Conservation (phyloP, 768 basidiomycete species). For the Termitomyces sp. region DNA sequence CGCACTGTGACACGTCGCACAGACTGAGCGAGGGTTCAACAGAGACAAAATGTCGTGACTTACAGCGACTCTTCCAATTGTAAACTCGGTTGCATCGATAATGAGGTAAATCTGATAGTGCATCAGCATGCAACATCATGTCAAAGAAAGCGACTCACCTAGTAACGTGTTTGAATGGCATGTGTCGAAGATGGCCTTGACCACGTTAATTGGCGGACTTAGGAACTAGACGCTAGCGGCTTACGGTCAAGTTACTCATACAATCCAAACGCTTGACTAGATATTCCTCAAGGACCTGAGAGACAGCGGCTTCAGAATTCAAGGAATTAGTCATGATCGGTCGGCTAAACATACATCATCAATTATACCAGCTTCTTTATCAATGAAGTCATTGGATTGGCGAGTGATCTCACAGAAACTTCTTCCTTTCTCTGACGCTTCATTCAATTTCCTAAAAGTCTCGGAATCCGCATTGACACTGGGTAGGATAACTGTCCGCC, state of each 20-base stretch:
- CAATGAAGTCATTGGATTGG: neutral
- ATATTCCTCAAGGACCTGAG: neutral
- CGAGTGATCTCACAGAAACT: neutral
- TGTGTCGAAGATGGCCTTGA: constrained; percentile 4
- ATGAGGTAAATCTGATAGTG: neutral
- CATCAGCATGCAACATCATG: neutral
- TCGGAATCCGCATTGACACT: neutral
- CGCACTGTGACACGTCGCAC: neutral
- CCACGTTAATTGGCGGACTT: neutral
- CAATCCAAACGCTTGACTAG: neutral
- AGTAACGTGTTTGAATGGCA: constrained; percentile 6
- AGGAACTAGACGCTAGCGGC: neutral
- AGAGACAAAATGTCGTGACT: neutral
- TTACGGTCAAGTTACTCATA: neutral
- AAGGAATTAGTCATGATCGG: neutral
- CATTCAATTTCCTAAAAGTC: neutral
- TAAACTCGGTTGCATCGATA: constrained; percentile 4
- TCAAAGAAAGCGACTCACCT: neutral
- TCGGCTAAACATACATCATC: constrained; percentile 1
- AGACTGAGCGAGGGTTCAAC: no score
- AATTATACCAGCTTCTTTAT: neutral
- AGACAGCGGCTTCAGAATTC: neutral
- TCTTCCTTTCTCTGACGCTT: neutral
- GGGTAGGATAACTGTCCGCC: neutral
- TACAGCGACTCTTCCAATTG: neutral